These are phyloP conservation scores for Pestalotiopsis sp. DNA, from an alignment of 2,329 filamentous ascomycete genomes.

Conservation along the genomic window DNA sequence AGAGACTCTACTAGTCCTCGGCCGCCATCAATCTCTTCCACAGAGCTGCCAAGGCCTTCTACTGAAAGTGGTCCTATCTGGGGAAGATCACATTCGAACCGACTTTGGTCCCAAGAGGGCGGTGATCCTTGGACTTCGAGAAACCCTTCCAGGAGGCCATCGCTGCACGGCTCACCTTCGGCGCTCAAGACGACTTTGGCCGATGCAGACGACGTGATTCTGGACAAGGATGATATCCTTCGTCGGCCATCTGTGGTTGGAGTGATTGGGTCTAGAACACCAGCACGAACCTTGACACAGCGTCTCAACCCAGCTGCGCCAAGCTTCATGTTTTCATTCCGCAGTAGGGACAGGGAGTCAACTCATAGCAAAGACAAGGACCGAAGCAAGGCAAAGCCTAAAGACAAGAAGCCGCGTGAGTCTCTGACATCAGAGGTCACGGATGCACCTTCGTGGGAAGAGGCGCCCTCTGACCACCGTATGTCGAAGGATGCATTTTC, in stretches of 20 bases:
- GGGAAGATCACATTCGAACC: conserved; percentile 59
- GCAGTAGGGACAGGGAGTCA: conserved; percentile 35
- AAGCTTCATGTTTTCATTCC: conserved; percentile 62
- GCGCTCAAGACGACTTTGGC: conserved; percentile 62
- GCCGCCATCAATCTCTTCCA: conserved; percentile 69
- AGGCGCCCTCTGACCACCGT: conserved; percentile 55
- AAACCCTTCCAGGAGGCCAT: conserved; percentile 79
- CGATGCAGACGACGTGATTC: conserved; percentile 66
- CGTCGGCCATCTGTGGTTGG: conserved; percentile 61
- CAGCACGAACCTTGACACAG: conserved; percentile 54
- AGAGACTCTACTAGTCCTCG: conserved; percentile 63
- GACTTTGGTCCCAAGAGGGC: conserved; percentile 68
- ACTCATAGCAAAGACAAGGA: conserved; percentile 36
- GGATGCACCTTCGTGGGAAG: conserved; percentile 38
- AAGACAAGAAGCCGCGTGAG: conserved; percentile 38
- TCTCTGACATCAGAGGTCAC: conserved; percentile 40
- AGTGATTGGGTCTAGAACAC: conserved; percentile 79
- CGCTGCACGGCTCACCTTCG: conserved; percentile 75
- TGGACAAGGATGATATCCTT: conserved; percentile 58
- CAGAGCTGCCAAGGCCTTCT: conserved; percentile 73
- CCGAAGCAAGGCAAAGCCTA: conserved; percentile 40
- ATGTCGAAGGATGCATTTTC: conserved; percentile 60
- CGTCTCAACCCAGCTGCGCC: conserved; percentile 87
- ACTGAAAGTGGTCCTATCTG: conserved; percentile 79
- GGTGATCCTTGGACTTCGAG: conserved; percentile 55